Percentiles rank a stretch among this genome's conserved stretches.
phyloP scores from a whole-genome alignment of 306 rosid genomes.

The Aeschynomene evenia region DNA sequence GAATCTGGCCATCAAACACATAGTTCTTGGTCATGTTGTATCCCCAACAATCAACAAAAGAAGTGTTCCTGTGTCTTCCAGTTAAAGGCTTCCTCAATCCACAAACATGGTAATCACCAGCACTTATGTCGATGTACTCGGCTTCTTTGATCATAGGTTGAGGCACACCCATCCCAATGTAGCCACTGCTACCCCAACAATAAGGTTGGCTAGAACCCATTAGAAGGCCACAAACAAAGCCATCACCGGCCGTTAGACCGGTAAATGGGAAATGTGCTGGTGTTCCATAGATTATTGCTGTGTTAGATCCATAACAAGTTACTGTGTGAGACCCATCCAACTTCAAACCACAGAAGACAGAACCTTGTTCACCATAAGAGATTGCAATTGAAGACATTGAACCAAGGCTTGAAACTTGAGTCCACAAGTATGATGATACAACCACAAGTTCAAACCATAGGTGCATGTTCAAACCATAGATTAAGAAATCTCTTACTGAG shows the following conservation, averaged over 20 bases:
- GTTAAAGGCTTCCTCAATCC: conserved; percentile 48
- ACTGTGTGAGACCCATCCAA: conserved; percentile 89
- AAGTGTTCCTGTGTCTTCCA: conserved; percentile 57
- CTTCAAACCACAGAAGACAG: conserved; percentile 77
- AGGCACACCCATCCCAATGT: conserved; percentile 90
- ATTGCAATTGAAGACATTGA: conserved; percentile 88
- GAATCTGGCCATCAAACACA: conserved; percentile 70
- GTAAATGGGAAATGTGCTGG: conserved; percentile 62
- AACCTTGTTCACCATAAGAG: conserved; percentile 91
- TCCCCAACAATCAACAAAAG: conserved; percentile 94
- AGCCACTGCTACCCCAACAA: conserved; percentile 89
- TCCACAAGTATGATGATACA: conserved; percentile 54
- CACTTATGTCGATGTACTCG: conserved; percentile 79
- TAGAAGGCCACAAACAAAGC: conserved; percentile 92
- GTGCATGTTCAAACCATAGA: conserved; percentile 41
- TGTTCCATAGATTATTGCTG: conserved; percentile 75
- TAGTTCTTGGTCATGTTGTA: conserved; percentile 85
- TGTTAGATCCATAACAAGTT: conserved; percentile 76
- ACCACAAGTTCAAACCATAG: conserved; percentile 38
- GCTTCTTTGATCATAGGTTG: conserved; percentile 73
- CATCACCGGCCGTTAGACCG: conserved; percentile 85
- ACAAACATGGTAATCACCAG: conserved; percentile 92
- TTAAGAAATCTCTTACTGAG: conserved; percentile 21
- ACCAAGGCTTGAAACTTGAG: conserved; percentile 66
- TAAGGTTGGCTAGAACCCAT: conserved; percentile 77